Conservation (phyloP, 495 filamentous ascomycete genomes). For the Aspergillus incahuasiensis region DNA sequence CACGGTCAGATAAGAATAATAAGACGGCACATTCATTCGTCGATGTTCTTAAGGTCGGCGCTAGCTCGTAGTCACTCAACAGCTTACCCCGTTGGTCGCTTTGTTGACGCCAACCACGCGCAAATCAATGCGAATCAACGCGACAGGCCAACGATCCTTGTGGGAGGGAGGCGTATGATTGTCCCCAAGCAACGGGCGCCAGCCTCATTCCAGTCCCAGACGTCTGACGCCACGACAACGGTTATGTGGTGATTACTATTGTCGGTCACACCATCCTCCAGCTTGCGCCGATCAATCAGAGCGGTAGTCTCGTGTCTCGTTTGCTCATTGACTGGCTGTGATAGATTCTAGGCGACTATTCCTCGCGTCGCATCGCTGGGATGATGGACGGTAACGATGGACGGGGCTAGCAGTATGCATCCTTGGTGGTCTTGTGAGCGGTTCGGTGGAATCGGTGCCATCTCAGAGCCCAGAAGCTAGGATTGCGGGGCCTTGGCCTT, state of each 20-base stretch:
- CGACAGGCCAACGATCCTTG: not conserved
- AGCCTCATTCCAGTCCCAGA: not conserved
- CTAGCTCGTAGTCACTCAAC: slow-evolving; percentile 9
- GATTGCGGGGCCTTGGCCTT: not conserved
- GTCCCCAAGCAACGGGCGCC: not conserved
- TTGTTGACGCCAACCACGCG: not conserved
- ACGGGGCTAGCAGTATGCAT: not conserved
- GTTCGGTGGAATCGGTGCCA: not conserved
- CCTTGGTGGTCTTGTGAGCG: not conserved
- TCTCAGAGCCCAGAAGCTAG: no score
- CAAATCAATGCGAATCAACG: not conserved
- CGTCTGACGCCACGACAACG: slow-evolving; percentile 15
- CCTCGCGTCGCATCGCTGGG: not conserved
- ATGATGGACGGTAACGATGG: not conserved
- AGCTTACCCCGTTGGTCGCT: not conserved
- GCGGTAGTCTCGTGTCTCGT: not conserved
- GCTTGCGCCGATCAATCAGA: not conserved
- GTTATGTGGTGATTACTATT: slow-evolving; percentile 9
- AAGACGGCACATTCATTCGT: not conserved
- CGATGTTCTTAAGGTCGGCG: not conserved
- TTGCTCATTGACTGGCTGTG: not conserved
- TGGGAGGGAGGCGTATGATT: not conserved
- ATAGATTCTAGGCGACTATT: not conserved
- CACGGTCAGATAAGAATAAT: slow-evolving; percentile 2
- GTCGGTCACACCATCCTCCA: slow-evolving; percentile 5